Percentiles rank a stretch among this genome's conserved stretches.
These are phyloP conservation scores for Suillus americanus DNA, from an alignment of 768 basidiomycete species.

Conservation along the genomic window DNA sequence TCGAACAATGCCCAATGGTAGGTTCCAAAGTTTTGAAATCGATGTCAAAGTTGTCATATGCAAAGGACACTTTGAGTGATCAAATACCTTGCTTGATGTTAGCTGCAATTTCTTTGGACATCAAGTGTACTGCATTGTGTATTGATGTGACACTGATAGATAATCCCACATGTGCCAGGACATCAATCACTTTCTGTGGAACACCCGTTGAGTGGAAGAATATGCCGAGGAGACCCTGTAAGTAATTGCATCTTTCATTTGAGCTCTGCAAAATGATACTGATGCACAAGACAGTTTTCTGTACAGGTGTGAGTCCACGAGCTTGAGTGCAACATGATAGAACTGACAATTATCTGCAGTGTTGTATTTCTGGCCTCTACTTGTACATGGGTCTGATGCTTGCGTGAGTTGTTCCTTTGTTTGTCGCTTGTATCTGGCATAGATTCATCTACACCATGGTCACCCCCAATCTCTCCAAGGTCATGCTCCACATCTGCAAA, in stretches of 20 bases:
- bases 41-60: conserved; percentile 47
- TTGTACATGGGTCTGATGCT: neutral
- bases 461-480: neutral
- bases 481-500: neutral
- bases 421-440: neutral
- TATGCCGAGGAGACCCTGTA: conserved; percentile 15
- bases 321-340: neutral
- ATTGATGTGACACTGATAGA: conserved; percentile 29
- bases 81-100: conserved; percentile 23
- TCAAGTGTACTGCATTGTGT: conserved; percentile 22
- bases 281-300: conserved; percentile 16
- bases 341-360: neutral
- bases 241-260: conserved; percentile 24
- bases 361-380: neutral
- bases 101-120: conserved; percentile 25
- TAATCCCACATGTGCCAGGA: conserved; percentile 32
- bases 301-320: neutral
- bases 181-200: conserved; percentile 29
- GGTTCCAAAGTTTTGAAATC: conserved; percentile 31
- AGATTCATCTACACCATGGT: neutral
- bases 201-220: conserved; percentile 26
- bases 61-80: conserved; percentile 27
- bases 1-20: neutral
- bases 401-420: neutral
- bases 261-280: conserved; percentile 28